Evolutionary conservation across 2,329 filamentous ascomycete species (phyloP).

Genomic region (Corinectria fuckeliana): DNA sequence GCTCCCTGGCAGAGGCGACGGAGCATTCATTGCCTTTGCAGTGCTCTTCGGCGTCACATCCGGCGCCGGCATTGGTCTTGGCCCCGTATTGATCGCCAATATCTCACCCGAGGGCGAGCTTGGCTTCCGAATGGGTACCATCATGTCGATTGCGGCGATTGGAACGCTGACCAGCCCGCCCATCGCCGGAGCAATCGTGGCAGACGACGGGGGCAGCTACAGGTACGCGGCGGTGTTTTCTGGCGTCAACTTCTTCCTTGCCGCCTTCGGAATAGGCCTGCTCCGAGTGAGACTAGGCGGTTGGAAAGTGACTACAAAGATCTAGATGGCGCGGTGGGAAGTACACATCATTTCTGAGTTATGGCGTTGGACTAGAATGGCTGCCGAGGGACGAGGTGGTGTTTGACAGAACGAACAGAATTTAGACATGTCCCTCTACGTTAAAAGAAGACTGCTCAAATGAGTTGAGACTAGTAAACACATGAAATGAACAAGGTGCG

Average conservation of each 20-base stretch:
- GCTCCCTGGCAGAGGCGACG: slow-evolving; percentile 20
- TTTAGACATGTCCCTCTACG: background rate
- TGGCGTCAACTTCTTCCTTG: slow-evolving; percentile 25
- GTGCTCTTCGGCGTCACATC: slow-evolving; percentile 25
- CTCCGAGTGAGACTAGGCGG: slow-evolving; percentile 23
- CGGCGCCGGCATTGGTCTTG: slow-evolving; percentile 23
- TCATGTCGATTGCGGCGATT: slow-evolving; percentile 22
- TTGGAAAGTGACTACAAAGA: slow-evolving; percentile 17
- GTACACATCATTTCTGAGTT: background rate
- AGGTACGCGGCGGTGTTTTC: slow-evolving; percentile 26
- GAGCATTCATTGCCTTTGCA: slow-evolving; percentile 21
- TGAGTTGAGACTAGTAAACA: background rate
- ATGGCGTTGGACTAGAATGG: background rate
- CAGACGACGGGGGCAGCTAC: slow-evolving; percentile 22
- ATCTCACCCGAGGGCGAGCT: slow-evolving; percentile 23
- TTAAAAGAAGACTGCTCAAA: background rate
- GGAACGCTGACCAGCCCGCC: slow-evolving; percentile 24
- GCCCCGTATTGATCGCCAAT: slow-evolving; percentile 19
- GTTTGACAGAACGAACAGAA: background rate
- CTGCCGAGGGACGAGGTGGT: background rate
- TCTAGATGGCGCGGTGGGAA: slow-evolving; percentile 1
- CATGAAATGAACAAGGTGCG: background rate
- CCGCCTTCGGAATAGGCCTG: slow-evolving; percentile 16
- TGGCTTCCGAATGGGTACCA: slow-evolving; percentile 24
- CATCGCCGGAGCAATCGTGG: slow-evolving; percentile 20